Base-by-base conservation (phyloP, 2,329 filamentous ascomycete genomes). In the Mycocentrospora acerina region DNA sequence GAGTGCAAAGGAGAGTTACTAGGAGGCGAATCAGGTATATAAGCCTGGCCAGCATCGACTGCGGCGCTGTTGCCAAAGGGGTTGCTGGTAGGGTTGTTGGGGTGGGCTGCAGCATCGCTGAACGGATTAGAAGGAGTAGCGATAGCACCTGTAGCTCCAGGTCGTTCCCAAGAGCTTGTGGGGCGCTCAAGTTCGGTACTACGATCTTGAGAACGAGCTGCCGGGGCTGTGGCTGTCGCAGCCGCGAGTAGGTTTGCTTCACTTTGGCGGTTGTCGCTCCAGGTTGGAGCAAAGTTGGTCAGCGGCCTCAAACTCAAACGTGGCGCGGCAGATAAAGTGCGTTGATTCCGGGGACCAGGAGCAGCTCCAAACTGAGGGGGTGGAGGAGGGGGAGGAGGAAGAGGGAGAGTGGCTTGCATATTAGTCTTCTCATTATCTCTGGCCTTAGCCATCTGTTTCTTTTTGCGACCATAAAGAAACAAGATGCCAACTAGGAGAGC, bases 291-390 rank as follows among this genome's bases (percentile, higher is more conserved):
- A 69, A 95, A 90, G 57, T 93, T 83, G 27, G 88, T 91, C 32
- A 93, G 80, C 3, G 90, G 90, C 33, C 89, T 85, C 37, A 95
- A 76, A 60, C 88, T 94, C 45, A 96, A 77, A 46, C 85, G 85
- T n/a, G 90, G 89, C 29, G 90, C 83, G 24, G 72, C 78, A 19
- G 75, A 73, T 47, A 65, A 70, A 46, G 72, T 77, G 51, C 64
- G 72, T 38, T 70, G 66, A 37, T 71, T 70, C 26, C 62, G 51
- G 32, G 68, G 53, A 52, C 68, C 71, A 17, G 72, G 66, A 35
- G 55, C 48, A 3, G 33, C 17, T 7, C 39, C 36, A 4, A 29
- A 28, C 9, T 37, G 35, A 18, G 40, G 38, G 24, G 38, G 32
- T 26, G 46, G 38, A 24, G 59, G 41, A 30, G 56, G 55, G 13